phyloP scores from a whole-genome alignment of 495 filamentous ascomycete genomes.

The Xylaria venustula region DNA sequence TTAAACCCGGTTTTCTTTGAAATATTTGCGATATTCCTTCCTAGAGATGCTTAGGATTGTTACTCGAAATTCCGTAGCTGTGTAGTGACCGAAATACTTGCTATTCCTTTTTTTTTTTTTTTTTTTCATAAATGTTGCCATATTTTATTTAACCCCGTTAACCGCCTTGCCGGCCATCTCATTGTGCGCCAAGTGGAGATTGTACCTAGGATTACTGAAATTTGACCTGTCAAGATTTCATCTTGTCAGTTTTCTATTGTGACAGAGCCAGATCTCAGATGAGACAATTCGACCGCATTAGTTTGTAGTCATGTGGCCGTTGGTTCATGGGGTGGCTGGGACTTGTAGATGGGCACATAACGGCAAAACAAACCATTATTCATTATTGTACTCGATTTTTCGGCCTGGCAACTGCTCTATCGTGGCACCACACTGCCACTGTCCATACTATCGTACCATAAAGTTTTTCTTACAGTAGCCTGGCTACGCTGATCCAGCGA shows the following conservation, averaged over 20 bases:
- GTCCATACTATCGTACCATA: not conserved
- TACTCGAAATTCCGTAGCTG: too few species aligned
- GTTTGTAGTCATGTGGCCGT: slow-evolving; percentile 11
- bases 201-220: not conserved
- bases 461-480: not conserved
- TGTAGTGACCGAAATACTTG: too few species aligned
- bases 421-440: not conserved
- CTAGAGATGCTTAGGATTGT: too few species aligned
- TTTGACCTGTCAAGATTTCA: slow-evolving; percentile 3
- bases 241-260: not conserved
- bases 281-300: slow-evolving; percentile 15
- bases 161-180: not conserved
- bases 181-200: slow-evolving; percentile 1
- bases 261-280: not conserved
- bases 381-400: not conserved
- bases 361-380: too few species aligned
- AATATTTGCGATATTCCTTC: too few species aligned
- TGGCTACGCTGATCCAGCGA: not conserved
- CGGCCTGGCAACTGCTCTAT: not conserved
- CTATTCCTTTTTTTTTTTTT: not conserved
- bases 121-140: not conserved
- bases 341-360: too few species aligned
- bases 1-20: too few species aligned
- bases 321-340: not conserved
- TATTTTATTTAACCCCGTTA: too few species aligned